phyloP scores from a whole-genome alignment of 306 rosid genomes.

The Cotoneaster glaucophyllus region DNA sequence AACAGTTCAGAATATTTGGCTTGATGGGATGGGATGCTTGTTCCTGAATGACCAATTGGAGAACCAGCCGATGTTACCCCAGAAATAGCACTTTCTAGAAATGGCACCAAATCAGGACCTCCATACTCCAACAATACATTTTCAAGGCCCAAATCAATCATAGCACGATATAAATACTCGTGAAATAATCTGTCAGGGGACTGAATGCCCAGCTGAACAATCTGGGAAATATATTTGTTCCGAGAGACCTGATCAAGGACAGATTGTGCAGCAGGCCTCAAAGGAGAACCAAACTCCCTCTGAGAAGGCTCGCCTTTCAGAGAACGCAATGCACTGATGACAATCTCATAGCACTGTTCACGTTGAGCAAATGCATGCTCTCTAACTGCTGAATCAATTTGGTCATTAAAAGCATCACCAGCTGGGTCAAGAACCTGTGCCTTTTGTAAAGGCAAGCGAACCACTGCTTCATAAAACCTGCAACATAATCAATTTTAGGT shows the following conservation, averaged over 20 bases:
- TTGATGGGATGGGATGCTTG: slow-evolving; percentile 53
- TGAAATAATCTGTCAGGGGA: slow-evolving; percentile 88
- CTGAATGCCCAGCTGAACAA: slow-evolving; percentile 91
- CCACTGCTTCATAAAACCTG: slow-evolving; percentile 98
- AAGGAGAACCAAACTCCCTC: slow-evolving; percentile 82
- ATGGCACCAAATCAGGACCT: slow-evolving; percentile 90
- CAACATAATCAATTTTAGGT: slow-evolving; percentile 21
- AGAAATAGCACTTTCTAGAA: slow-evolving; percentile 70
- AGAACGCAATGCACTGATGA: slow-evolving; percentile 72
- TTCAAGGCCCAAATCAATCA: slow-evolving; percentile 95
- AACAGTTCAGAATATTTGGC: slow-evolving; percentile 78
- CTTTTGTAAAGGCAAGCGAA: slow-evolving; percentile 90
- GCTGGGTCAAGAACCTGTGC: slow-evolving; percentile 93
- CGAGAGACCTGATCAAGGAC: slow-evolving; percentile 71
- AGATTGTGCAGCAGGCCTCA: slow-evolving; percentile 49
- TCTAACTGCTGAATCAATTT: slow-evolving; percentile 69
- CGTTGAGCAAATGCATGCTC: slow-evolving; percentile 77
- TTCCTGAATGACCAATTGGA: slow-evolving; percentile 59
- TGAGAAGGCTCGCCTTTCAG: slow-evolving; percentile 60
- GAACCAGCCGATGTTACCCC: slow-evolving; percentile 51
- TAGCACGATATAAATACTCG: slow-evolving; percentile 76
- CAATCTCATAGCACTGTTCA: slow-evolving; percentile 82
- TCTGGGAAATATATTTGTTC: slow-evolving; percentile 76
- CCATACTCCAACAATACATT: slow-evolving; percentile 87
- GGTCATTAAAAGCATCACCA: slow-evolving; percentile 83